phyloP scores from a whole-genome alignment of 192 early-diverging fungal genomes.

The Entomortierella beljakovae region DNA sequence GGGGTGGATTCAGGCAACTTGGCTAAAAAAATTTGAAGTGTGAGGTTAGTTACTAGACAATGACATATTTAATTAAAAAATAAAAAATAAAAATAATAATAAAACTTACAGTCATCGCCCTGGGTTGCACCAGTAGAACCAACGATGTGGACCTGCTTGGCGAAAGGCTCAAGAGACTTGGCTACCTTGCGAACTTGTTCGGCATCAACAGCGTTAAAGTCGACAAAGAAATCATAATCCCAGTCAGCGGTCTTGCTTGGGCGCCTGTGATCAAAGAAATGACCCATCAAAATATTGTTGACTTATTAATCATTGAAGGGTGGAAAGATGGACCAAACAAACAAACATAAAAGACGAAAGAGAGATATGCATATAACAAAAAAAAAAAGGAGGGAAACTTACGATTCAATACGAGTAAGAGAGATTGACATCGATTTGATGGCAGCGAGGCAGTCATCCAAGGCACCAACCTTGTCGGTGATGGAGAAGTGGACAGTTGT shows the following conservation, averaged over 20 bases:
- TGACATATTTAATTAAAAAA: background rate
- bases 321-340: background rate
- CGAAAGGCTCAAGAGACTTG: slow-evolving; percentile 71
- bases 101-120: too few species aligned
- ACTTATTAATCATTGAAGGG: background rate
- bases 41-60: too few species aligned
- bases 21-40: slow-evolving; percentile 3
- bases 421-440: slow-evolving; percentile 81
- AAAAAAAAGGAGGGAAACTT: slow-evolving; percentile 4
- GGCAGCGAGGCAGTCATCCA: slow-evolving; percentile 84
- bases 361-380: background rate
- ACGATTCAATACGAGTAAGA: slow-evolving; percentile 95
- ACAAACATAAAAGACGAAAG: slow-evolving; percentile 5
- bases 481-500: slow-evolving; percentile 85
- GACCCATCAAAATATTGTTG: too few species aligned
- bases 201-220: slow-evolving; percentile 77
- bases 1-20: slow-evolving; percentile 65
- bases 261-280: slow-evolving; percentile 64
- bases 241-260: slow-evolving; percentile 82
- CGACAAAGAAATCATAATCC: slow-evolving; percentile 95
- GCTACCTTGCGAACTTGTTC: slow-evolving; percentile 72
- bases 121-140: slow-evolving; percentile 53
- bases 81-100: background rate
- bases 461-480: slow-evolving; percentile 83
- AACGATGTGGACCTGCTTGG: slow-evolving; percentile 77